Conservation (phyloP, 2,329 filamentous ascomycete genomes). For the Eutypa lata region DNA sequence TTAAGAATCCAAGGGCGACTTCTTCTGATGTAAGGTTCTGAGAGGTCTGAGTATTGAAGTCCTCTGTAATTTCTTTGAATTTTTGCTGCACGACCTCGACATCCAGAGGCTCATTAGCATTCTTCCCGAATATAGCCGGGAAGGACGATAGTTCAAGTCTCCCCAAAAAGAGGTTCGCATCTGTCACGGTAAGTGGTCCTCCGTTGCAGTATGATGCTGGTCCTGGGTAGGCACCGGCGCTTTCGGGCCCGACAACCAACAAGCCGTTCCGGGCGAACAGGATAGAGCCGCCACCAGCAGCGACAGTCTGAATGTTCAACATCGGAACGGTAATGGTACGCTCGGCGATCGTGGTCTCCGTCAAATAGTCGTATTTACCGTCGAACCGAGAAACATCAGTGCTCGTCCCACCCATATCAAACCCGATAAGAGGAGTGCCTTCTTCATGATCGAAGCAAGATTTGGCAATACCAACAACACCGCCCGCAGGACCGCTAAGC, state of each 20-base stretch:
- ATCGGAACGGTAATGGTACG: conserved; percentile 64
- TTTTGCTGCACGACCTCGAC: conserved; percentile 34
- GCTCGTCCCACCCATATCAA: conserved; percentile 71
- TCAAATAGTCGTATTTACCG: conserved; percentile 42
- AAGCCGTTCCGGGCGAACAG: not conserved
- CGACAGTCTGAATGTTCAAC: conserved; percentile 19
- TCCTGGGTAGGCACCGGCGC: conserved; percentile 33
- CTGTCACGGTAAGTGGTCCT: conserved; percentile 68
- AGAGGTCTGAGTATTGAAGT: conserved; percentile 36
- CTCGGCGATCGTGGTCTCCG: conserved; percentile 75
- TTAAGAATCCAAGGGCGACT: conserved; percentile 66
- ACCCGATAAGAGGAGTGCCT: conserved; percentile 68
- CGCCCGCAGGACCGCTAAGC: not conserved
- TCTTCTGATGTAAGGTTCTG: conserved; percentile 30
- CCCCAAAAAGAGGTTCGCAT: conserved; percentile 68
- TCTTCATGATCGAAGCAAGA: conserved; percentile 65
- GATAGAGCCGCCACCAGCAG: not conserved
- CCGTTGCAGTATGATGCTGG: conserved; percentile 74
- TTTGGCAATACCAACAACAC: conserved; percentile 64
- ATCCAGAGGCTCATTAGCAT: conserved; percentile 55
- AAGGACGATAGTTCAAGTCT: conserved; percentile 61
- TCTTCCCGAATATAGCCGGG: conserved; percentile 68
- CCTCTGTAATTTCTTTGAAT: conserved; percentile 37
- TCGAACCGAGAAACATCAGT: conserved; percentile 71
- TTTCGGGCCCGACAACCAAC: not conserved